Evolutionary conservation across 108 stramenopile genomes (phyloP).

Genomic region (Aurantiochytrium sp.): DNA sequence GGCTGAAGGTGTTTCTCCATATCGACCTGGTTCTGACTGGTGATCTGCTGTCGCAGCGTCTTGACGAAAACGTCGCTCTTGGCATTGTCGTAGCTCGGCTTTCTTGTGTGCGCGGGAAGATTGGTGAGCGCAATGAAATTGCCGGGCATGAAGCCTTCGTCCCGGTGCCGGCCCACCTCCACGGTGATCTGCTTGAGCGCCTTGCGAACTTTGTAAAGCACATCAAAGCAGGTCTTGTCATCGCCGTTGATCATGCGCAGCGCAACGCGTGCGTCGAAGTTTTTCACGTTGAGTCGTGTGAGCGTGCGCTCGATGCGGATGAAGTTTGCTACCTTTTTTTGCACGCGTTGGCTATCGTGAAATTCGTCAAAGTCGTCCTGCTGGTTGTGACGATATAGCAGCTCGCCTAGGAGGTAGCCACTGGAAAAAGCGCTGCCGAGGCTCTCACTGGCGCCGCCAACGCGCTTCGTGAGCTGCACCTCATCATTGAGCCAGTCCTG

Average conservation of each 20-base stretch:
- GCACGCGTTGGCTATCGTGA: background rate
- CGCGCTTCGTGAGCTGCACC: conserved; percentile 8
- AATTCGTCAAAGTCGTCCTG: conserved; percentile 17
- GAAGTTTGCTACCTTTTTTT: conserved; percentile 17
- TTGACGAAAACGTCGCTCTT: background rate
- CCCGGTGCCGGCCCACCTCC: background rate
- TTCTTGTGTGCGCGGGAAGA: background rate
- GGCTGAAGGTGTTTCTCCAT: background rate
- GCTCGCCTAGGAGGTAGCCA: conserved; percentile 24
- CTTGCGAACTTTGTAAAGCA: background rate
- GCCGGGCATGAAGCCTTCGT: background rate
- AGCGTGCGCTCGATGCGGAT: background rate
- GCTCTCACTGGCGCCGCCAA: background rate
- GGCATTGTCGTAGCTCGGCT: background rate
- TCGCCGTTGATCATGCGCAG: background rate
- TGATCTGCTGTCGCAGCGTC: background rate
- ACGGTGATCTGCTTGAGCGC: background rate
- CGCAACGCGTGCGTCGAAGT: background rate
- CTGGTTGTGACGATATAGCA: conserved; percentile 23
- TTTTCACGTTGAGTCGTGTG: background rate
- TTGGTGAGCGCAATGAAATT: background rate
- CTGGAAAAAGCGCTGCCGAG: background rate
- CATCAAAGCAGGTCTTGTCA: background rate
- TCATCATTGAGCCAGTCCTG: conserved; percentile 26
- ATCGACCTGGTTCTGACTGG: background rate